These are phyloP conservation scores for Trichophyton rubrum DNA, from an alignment of 2,329 filamentous ascomycete genomes.

Conservation along the genomic window DNA sequence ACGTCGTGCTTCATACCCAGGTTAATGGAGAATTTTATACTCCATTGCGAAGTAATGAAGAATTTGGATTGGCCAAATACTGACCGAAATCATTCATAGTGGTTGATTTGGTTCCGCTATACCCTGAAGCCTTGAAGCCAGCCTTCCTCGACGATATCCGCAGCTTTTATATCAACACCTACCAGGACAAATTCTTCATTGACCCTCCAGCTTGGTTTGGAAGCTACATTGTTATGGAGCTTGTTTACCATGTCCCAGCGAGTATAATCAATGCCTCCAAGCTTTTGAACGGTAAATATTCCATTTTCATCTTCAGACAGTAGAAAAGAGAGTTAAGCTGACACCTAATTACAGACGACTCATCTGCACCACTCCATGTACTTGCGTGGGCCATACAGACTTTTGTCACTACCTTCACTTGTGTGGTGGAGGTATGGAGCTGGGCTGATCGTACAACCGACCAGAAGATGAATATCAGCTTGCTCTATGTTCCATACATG, in stretches of 20 bases:
- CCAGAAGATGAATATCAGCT: slow-evolving; percentile 40
- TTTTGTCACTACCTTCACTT: slow-evolving; percentile 49
- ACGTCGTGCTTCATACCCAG: slow-evolving; percentile 18
- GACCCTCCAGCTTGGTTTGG: slow-evolving; percentile 48
- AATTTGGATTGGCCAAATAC: neutral
- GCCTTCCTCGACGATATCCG: slow-evolving; percentile 39
- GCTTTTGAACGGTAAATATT: slow-evolving; percentile 35
- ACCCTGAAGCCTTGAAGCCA: slow-evolving; percentile 41
- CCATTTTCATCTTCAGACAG: neutral
- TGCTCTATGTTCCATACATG: slow-evolving; percentile 47
- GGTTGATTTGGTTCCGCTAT: slow-evolving; percentile 49
- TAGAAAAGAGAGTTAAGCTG: neutral
- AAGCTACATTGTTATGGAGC: slow-evolving; percentile 46
- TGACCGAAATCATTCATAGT: slow-evolving; percentile 27
- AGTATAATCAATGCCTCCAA: slow-evolving; percentile 49
- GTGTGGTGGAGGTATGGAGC: slow-evolving; percentile 47
- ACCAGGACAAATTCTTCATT: slow-evolving; percentile 52
- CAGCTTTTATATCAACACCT: slow-evolving; percentile 47
- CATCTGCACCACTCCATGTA: slow-evolving; percentile 46
- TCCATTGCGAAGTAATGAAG: neutral
- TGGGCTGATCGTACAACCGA: slow-evolving; percentile 39
- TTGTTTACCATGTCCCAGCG: slow-evolving; percentile 49
- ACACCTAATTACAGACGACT: slow-evolving; percentile 35
- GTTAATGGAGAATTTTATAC: neutral
- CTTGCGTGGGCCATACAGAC: slow-evolving; percentile 49